phyloP scores from a whole-genome alignment of 1,284 basidiomycete genomes.

The Athelia sp. region DNA sequence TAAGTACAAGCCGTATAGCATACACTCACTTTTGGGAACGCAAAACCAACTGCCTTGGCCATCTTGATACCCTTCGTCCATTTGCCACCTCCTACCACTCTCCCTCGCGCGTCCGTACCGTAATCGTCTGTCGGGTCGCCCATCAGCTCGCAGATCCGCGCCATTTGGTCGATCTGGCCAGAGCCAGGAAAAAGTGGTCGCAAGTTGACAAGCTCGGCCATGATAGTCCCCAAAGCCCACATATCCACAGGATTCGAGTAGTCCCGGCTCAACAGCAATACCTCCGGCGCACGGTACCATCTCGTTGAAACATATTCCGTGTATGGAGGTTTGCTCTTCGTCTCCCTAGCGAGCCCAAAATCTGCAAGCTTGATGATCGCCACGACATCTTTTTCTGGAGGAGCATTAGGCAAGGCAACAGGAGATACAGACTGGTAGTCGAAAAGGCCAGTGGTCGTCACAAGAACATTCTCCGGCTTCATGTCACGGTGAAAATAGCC shows the following conservation, averaged over 20 bases:
- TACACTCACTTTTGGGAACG: slow-evolving; percentile 77
- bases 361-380: slow-evolving; percentile 98
- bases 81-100: slow-evolving; percentile 77
- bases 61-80: slow-evolving; percentile 87
- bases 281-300: slow-evolving; percentile 99
- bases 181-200: slow-evolving; percentile 98
- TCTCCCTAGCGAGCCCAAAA: slow-evolving; percentile 95
- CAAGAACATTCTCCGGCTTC: slow-evolving; percentile 99
- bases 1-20: slow-evolving; percentile 7
- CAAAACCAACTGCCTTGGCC: slow-evolving; percentile 84
- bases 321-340: slow-evolving; percentile 85
- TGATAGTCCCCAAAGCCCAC: slow-evolving; percentile 98
- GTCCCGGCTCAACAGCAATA: slow-evolving; percentile 85
- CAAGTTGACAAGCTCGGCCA: slow-evolving; percentile 94
- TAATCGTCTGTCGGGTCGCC: slow-evolving; percentile 91
- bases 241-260: slow-evolving; percentile 98
- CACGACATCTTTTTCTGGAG: slow-evolving; percentile 88
- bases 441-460: slow-evolving; percentile 96
- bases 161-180: slow-evolving; percentile 91
- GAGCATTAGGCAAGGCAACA: slow-evolving; percentile 47
- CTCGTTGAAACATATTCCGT: slow-evolving; percentile 98
- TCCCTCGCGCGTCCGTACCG: slow-evolving; percentile 69
- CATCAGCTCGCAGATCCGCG: slow-evolving; percentile 83
- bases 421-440: slow-evolving; percentile 86
- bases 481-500: slow-evolving; percentile 99